A percentile compares a stretch with the other conserved stretches of the same genome.
phyloP scores from a whole-genome alignment of 768 basidiomycete species.

The Hygrophorus russula region DNA sequence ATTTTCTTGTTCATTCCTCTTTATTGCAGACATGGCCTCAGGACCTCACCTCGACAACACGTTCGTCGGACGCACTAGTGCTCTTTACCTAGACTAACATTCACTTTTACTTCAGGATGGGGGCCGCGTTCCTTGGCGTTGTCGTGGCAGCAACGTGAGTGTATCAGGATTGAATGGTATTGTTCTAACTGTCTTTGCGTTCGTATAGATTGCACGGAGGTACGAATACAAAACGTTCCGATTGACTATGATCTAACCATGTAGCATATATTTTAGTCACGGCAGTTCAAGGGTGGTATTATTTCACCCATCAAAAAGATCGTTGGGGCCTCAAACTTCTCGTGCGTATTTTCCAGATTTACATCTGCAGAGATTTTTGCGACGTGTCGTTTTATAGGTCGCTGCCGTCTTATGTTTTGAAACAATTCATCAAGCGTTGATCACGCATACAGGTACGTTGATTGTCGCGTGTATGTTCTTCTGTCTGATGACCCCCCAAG shows the following conservation, averaged over 20 bases:
- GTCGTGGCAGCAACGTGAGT: conserved; percentile 16
- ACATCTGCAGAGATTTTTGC: neutral
- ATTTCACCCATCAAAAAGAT: conserved; percentile 32
- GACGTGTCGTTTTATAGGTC: conserved; percentile 20
- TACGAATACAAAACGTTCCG: too few relatives aligned
- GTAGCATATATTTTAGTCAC: conserved; percentile 34
- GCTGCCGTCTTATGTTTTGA: conserved; percentile 29
- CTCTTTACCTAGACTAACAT: neutral
- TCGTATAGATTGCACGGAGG: conserved; percentile 8
- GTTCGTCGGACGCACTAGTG: too few relatives aligned
- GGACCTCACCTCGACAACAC: too few relatives aligned
- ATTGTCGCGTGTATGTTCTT: neutral
- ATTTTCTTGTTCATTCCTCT: too few relatives aligned
- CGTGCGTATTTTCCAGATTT: conserved; percentile 13
- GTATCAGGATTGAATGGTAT: neutral
- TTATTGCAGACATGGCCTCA: too few relatives aligned
- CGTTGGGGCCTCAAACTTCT: conserved; percentile 28
- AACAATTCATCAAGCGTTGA: conserved; percentile 33
- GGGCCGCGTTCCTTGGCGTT: conserved; percentile 32
- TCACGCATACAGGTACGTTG: conserved; percentile 32
- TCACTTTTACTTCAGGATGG: conserved; percentile 21
- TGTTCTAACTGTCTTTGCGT: neutral
- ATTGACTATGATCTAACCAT: too few relatives aligned
- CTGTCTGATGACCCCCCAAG: conserved; percentile 15
- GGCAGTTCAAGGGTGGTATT: conserved; percentile 35